Conservation (phyloP, 2,329 filamentous ascomycete genomes). For the Aspergillus novofumigatus region DNA sequence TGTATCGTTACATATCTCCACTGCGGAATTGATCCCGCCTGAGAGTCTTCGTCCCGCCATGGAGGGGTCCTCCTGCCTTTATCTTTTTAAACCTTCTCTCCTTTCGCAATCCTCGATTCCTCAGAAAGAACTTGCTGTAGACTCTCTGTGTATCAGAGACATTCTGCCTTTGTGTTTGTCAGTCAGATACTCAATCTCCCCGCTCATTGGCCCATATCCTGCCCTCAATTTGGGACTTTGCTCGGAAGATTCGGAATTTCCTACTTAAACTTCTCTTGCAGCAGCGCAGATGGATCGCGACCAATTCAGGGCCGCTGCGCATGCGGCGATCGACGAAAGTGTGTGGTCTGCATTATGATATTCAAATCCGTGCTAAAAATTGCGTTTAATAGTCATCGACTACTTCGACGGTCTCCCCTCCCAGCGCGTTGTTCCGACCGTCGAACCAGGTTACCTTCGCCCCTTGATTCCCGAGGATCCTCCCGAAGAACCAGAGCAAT, state of each 20-base stretch:
- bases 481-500: constrained; percentile 62
- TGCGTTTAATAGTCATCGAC: constrained; percentile 58
- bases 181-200: not conserved
- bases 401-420: constrained; percentile 75
- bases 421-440: constrained; percentile 68
- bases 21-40: not conserved
- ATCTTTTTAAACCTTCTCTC: not conserved
- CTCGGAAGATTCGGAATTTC: not conserved
- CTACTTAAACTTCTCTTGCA: not conserved
- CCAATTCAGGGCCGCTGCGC: constrained; percentile 72
- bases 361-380: constrained; percentile 1
- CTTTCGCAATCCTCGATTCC: not conserved
- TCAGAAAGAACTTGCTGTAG: not conserved
- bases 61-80: not conserved
- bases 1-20: not conserved
- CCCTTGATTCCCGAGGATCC: constrained; percentile 70
- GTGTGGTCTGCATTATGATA: constrained; percentile 30
- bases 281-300: constrained; percentile 63
- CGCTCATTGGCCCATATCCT: not conserved
- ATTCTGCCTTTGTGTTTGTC: not conserved
- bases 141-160: not conserved
- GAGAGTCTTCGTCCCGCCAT: not conserved
- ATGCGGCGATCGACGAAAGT: constrained; percentile 80
- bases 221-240: not conserved
- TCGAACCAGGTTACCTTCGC: constrained; percentile 80